Evolutionary conservation across 768 basidiomycete species (phyloP), one percentile per base, ranked within the genome.

Genomic region (Arthromyces matolae): DNA sequence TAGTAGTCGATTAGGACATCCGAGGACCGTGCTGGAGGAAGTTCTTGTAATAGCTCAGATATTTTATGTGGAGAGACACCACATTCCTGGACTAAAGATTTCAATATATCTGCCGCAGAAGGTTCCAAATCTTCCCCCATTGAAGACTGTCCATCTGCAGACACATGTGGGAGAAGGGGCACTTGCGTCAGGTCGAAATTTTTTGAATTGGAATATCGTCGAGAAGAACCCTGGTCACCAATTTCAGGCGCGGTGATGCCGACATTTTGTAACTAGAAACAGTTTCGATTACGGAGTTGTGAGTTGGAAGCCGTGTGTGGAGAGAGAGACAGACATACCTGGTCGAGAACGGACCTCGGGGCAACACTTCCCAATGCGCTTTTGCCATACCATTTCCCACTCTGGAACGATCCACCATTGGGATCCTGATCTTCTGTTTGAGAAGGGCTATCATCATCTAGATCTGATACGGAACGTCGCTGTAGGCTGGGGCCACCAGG

Each of bases 61-160:
- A 97, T 84, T 65, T 93, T 93, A 51, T 92, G 87, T 1, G 93
- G 89, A 14, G 86, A 81, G 29, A 94, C 90, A 5, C 93, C 93
- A 63, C 89, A 97, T 63, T 97, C 93, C 65, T 89, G 86, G 29
- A 95, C 85, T 28, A 97, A 76, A 36, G 81, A 81, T 61, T 87
- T 86, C 40, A 94, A 69, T 56, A 89, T 93, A 61, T 93, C 90
- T 2, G 81, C 88, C 12, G 91, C 86, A 13, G 76, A 72, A 9
- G 73, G 71, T 53, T 79, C 77, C 22, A 67, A 50, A 35, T 75
- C 77, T 40, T 71, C 70, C 27, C 64, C 74, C 19, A 77, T 75
- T 18, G 57, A 32, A 29, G 52, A 44, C 29, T 55, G 41, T 23
- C 40, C 50, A 27, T 42, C 44, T 13, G 42, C 14, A 43, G 52